Conservation (phyloP, 306 rosid genomes). For the Crataegus laevigata region DNA sequence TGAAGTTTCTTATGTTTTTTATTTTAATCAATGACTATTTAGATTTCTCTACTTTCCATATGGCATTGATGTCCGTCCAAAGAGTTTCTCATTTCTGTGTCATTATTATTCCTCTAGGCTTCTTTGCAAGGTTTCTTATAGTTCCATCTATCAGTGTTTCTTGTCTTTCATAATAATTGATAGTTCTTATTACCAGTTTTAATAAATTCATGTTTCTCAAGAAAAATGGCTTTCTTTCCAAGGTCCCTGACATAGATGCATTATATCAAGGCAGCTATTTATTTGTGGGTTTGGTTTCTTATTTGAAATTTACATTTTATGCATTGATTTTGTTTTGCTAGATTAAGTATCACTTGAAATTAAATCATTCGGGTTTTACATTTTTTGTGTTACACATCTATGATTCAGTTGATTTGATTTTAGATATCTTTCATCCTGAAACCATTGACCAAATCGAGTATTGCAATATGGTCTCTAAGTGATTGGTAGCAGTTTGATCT, state of each 20-base stretch:
- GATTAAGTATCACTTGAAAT: neutral
- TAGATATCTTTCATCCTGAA: neutral
- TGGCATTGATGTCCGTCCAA: neutral
- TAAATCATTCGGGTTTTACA: neutral
- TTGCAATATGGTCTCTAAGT: neutral
- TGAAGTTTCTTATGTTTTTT: neutral
- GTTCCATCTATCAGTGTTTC: neutral
- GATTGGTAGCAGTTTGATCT: neutral
- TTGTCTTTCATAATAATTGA: neutral
- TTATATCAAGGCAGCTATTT: neutral
- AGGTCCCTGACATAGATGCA: neutral
- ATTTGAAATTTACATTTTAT: neutral
- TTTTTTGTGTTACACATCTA: neutral
- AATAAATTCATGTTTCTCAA: neutral
- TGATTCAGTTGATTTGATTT: neutral
- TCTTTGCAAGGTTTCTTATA: neutral
- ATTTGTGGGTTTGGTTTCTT: neutral
- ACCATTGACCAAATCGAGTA: neutral
- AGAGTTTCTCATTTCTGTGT: neutral
- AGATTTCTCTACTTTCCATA: neutral
- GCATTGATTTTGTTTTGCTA: neutral
- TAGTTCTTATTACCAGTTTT: neutral
- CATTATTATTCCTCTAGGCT: neutral
- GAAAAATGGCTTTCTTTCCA: neutral
- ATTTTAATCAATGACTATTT: neutral